A percentile compares a stretch with the other conserved stretches of the same genome.
Conservation (phyloP, 2,329 filamentous ascomycete species). For the Escovopsis weberi region DNA sequence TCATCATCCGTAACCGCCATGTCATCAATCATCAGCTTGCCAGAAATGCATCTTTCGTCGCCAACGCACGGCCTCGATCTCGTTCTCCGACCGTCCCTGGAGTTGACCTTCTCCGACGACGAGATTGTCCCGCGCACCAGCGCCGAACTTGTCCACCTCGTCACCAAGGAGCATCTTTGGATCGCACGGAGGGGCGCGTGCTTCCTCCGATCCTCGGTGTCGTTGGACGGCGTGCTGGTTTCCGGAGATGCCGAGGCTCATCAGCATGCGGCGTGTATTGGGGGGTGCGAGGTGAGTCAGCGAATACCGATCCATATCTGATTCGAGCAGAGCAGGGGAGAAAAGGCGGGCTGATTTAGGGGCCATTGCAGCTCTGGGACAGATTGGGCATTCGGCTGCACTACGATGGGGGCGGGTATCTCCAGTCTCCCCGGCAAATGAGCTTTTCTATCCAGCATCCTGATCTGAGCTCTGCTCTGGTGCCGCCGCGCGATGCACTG, state of each 20-base stretch:
- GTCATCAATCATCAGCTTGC: slow-evolving; percentile 11
- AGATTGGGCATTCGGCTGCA: slow-evolving; percentile 16
- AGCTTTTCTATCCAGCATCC: slow-evolving; percentile 24
- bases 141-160: slow-evolving; percentile 11
- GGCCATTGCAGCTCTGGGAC: slow-evolving; percentile 15
- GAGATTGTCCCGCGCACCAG: slow-evolving; percentile 6
- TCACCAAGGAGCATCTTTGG: slow-evolving; percentile 17
- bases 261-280: slow-evolving; percentile 9
- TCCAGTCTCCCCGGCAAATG: slow-evolving; percentile 9
- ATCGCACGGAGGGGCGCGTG: slow-evolving; percentile 17
- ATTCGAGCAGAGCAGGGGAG: too few species aligned
- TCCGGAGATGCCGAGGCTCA: slow-evolving; percentile 5
- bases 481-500: slow-evolving; percentile 13
- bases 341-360: too few species aligned
- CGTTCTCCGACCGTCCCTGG: slow-evolving; percentile 12
- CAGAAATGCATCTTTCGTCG: slow-evolving; percentile 11
- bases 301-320: too few species aligned
- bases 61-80: slow-evolving; percentile 12
- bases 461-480: slow-evolving; percentile 16
- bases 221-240: slow-evolving; percentile 9
- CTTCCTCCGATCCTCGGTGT: slow-evolving; percentile 14
- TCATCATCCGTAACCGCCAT: not conserved
- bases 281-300: slow-evolving; percentile 13
- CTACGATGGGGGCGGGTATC: slow-evolving; percentile 2
- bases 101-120: slow-evolving; percentile 11